Conservation (phyloP, 345 rosid genomes). For the Gossypium turneri region DNA sequence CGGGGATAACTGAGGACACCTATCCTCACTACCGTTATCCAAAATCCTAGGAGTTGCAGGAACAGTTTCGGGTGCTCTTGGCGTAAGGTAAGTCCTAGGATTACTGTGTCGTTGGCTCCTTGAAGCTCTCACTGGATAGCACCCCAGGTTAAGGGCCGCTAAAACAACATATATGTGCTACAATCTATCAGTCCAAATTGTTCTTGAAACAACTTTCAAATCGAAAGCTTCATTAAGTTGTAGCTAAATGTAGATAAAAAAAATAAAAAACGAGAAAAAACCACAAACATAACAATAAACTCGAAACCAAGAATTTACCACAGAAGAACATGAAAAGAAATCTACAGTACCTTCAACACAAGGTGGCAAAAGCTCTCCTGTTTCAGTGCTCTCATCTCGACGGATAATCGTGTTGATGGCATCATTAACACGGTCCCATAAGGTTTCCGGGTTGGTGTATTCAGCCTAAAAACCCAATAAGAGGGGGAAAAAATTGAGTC, state of each 20-base stretch:
- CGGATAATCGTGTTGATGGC: slow-evolving; percentile 88
- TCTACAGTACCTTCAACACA: slow-evolving; percentile 80
- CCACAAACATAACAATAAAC: slow-evolving; percentile 7
- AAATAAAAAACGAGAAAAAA: slow-evolving; percentile 1
- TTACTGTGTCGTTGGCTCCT: slow-evolving; percentile 91
- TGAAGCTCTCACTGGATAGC: slow-evolving; percentile 86
- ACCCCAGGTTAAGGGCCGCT: slow-evolving; percentile 96
- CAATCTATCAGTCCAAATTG: slow-evolving; percentile 6
- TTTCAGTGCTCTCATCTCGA: slow-evolving; percentile 78
- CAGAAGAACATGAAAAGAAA: neutral
- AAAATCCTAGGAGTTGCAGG: slow-evolving; percentile 31
- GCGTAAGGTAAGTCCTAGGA: slow-evolving; percentile 76
- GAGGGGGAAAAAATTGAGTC: slow-evolving; percentile 6
- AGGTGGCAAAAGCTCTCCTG: slow-evolving; percentile 87
- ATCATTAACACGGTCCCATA: slow-evolving; percentile 93
- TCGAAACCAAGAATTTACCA: slow-evolving; percentile 16
- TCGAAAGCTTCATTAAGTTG: slow-evolving; percentile 6
- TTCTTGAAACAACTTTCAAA: slow-evolving; percentile 3
- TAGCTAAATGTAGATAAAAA: slow-evolving; percentile 11
- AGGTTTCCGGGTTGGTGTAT: slow-evolving; percentile 63
- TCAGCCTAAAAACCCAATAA: slow-evolving; percentile 50
- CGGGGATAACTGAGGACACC: slow-evolving; percentile 28
- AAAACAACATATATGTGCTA: slow-evolving; percentile 21
- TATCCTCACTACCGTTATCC: slow-evolving; percentile 31
- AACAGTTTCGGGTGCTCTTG: slow-evolving; percentile 53